Conservation (phyloP, 352 stramenopile species). For the Globisporangium emineosum region DNA sequence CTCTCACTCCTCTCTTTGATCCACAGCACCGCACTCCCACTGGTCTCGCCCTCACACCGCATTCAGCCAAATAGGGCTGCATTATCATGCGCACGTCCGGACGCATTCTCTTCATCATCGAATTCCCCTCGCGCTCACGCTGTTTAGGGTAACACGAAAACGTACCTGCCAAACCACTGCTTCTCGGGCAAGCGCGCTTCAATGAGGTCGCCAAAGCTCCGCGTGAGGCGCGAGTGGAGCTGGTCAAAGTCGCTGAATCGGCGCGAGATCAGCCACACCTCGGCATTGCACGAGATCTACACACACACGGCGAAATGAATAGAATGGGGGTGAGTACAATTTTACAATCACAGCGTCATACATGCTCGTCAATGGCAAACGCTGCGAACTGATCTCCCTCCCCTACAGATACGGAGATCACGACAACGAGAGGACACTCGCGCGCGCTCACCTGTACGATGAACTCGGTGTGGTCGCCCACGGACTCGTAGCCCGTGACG, state of each 20-base stretch:
- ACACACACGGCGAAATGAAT: background rate
- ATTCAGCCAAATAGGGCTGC: background rate
- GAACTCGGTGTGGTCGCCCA: slow-evolving; percentile 86
- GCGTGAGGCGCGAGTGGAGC: slow-evolving; percentile 72
- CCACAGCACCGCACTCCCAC: background rate
- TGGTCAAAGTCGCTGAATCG: slow-evolving; percentile 89
- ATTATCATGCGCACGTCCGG: background rate
- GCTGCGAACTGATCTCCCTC: background rate
- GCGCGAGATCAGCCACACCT: slow-evolving; percentile 79
- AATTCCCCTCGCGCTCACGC: slow-evolving; percentile 18
- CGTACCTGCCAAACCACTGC: slow-evolving; percentile 83
- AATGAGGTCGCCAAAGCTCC: slow-evolving; percentile 71
- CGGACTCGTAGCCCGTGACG: slow-evolving; percentile 79
- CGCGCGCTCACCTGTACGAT: slow-evolving; percentile 48
- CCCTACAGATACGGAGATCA: background rate
- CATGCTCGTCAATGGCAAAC: too few species aligned
- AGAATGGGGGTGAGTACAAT: background rate
- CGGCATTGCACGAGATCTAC: slow-evolving; percentile 81
- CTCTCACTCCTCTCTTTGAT: background rate
- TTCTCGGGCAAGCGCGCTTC: slow-evolving; percentile 72
- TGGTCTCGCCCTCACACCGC: background rate
- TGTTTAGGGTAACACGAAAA: slow-evolving; percentile 9
- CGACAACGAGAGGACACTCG: background rate
- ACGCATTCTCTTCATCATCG: slow-evolving; percentile 37
- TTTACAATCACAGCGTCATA: background rate